Percentiles rank a stretch among this genome's conserved stretches.
These are phyloP conservation scores for Alloteropsis semialata DNA, from an alignment of 176 grass and related monocot genomes.

Conservation along the genomic window DNA sequence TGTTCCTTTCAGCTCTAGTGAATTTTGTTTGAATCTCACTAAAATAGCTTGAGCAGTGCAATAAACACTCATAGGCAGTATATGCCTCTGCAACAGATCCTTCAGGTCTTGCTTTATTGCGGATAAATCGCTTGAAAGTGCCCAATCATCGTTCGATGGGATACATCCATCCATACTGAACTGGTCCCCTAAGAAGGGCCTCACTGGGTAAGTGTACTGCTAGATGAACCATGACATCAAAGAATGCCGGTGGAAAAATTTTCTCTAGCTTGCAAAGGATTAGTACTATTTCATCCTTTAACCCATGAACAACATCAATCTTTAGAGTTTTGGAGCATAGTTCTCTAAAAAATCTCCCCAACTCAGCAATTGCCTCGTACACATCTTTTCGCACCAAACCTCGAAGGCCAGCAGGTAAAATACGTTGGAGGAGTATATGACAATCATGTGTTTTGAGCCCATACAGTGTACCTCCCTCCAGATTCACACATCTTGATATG, in stretches of 20 bases:
- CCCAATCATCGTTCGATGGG: background rate
- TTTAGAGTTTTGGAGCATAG: background rate
- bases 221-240: conserved; percentile 17
- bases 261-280: conserved; percentile 2
- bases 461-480: background rate
- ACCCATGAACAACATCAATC: background rate
- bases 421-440: background rate
- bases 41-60: background rate
- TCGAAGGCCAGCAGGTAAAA: background rate
- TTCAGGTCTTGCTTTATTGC: background rate
- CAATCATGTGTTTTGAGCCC: background rate
- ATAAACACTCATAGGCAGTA: background rate
- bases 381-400: background rate
- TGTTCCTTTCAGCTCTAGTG: background rate
- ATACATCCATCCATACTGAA: background rate
- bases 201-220: background rate
- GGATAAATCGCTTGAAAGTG: background rate
- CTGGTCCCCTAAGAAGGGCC: background rate
- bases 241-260: background rate
- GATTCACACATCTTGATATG: background rate
- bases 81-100: background rate
- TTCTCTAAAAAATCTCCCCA: background rate
- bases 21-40: background rate
- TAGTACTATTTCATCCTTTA: background rate
- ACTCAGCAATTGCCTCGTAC: background rate